Evolutionary conservation across 345 rosid genomes (phyloP).

Genomic region (Rhizophora mangle): DNA sequence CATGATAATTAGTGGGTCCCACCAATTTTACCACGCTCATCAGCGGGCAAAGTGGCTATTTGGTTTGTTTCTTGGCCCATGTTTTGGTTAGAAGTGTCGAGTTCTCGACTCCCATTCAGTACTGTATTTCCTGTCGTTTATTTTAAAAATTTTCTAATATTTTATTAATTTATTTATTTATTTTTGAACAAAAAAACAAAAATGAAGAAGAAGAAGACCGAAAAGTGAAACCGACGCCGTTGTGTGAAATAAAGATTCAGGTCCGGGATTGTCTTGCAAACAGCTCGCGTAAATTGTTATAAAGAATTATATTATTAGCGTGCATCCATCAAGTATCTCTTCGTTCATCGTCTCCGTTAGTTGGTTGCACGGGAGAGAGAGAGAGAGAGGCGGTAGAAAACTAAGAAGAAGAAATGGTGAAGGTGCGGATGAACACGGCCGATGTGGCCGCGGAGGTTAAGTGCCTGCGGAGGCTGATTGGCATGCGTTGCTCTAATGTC

Average conservation of each 20-base stretch:
- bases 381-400: neutral
- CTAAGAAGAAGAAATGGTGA: slow-evolving; percentile 56
- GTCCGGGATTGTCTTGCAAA: too few relatives aligned
- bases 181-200: neutral
- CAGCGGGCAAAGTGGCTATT: too few relatives aligned
- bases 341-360: too few relatives aligned
- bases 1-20: too few relatives aligned
- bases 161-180: neutral
- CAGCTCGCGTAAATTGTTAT: too few relatives aligned
- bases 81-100: too few relatives aligned
- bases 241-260: too few relatives aligned
- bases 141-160: neutral
- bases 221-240: neutral
- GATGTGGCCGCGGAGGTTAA: slow-evolving; percentile 99
- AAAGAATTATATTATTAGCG: too few relatives aligned
- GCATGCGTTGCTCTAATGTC: slow-evolving; percentile 97
- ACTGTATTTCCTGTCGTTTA: neutral
- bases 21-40: too few relatives aligned
- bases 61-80: too few relatives aligned
- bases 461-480: slow-evolving; percentile 78
- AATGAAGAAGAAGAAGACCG: too few relatives aligned
- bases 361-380: neutral
- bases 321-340: too few relatives aligned
- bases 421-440: slow-evolving; percentile 98
- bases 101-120: neutral